phyloP scores from a whole-genome alignment of 1,284 basidiomycete species.

The Apiotrichum veenhuisii region DNA sequence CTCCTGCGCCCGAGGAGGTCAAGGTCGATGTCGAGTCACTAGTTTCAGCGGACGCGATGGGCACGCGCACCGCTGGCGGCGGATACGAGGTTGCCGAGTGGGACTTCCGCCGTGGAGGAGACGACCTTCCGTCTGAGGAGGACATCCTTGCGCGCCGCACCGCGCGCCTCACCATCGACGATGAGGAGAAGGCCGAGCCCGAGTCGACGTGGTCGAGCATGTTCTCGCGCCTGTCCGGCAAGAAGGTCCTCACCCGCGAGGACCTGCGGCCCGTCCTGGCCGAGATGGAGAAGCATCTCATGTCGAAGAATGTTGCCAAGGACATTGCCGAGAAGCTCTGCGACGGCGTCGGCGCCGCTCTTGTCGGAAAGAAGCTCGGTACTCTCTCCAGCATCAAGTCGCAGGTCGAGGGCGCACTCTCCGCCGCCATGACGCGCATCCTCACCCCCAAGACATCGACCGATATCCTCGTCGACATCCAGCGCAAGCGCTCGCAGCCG shows the following conservation, averaged over 20 bases:
- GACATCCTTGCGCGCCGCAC: conserved; percentile 40
- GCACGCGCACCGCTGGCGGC: conserved; percentile 73
- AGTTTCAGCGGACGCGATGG: conserved; percentile 44
- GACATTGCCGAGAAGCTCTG: conserved; percentile 94
- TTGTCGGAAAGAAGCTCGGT: conserved; percentile 86
- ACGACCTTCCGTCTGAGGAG: conserved; percentile 51
- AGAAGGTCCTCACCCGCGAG: conserved; percentile 73
- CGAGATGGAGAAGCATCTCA: conserved; percentile 94
- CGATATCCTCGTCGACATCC: conserved; percentile 74
- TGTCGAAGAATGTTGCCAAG: conserved; percentile 97
- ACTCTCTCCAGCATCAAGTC: conserved; percentile 80
- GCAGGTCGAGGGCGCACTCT: conserved; percentile 78
- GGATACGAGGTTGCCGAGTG: conserved; percentile 93
- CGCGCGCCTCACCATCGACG: conserved; percentile 51
- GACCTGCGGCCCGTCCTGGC: conserved; percentile 85
- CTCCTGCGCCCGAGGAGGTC: conserved; percentile 51
- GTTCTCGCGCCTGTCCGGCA: conserved; percentile 74
- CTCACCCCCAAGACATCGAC: conserved; percentile 95
- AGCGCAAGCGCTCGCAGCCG: conserved; percentile 56
- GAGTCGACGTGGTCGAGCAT: conserved; percentile 54
- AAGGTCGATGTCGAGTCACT: conserved; percentile 49
- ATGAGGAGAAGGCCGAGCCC: conserved; percentile 6
- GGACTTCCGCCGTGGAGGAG: conserved; percentile 58
- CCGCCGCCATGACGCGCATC: conserved; percentile 83
- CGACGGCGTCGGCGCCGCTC: conserved; percentile 79